Conservation (phyloP, 2,329 filamentous ascomycete genomes). For the Cordyceps cateniannulata region DNA sequence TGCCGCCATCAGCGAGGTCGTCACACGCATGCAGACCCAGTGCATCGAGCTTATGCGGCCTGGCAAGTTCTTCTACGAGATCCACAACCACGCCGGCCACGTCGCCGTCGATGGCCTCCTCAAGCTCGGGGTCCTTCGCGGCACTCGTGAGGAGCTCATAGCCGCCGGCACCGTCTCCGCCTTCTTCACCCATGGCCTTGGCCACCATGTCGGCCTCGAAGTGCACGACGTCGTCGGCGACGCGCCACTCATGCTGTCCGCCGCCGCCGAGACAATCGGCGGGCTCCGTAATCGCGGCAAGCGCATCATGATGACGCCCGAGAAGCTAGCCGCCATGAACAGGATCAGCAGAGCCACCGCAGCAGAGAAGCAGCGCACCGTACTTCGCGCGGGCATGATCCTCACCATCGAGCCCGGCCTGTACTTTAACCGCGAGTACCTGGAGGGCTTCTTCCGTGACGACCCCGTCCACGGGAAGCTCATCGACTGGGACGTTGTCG, state of each 20-base stretch:
- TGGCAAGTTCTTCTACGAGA: slow-evolving; percentile 61
- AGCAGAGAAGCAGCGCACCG: slow-evolving; percentile 29
- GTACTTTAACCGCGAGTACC: slow-evolving; percentile 70
- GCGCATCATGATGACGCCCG: slow-evolving; percentile 33
- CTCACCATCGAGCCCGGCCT: slow-evolving; percentile 76
- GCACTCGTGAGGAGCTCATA: slow-evolving; percentile 51
- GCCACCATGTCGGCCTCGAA: slow-evolving; percentile 60
- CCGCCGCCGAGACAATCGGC: slow-evolving; percentile 18
- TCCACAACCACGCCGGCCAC: slow-evolving; percentile 66
- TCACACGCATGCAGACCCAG: slow-evolving; percentile 72
- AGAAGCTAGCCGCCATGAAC: slow-evolving; percentile 25
- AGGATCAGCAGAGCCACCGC: slow-evolving; percentile 18
- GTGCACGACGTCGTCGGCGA: slow-evolving; percentile 51
- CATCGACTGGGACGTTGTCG: slow-evolving; percentile 59
- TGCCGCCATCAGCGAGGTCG: slow-evolving; percentile 67
- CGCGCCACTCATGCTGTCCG: slow-evolving; percentile 26
- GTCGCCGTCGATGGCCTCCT: slow-evolving; percentile 68
- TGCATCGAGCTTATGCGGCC: slow-evolving; percentile 65
- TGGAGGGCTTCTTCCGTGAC: slow-evolving; percentile 61
- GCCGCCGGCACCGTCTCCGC: slow-evolving; percentile 47
- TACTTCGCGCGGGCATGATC: slow-evolving; percentile 56
- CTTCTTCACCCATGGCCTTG: slow-evolving; percentile 61
- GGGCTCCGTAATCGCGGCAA: slow-evolving; percentile 30
- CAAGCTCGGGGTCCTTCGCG: slow-evolving; percentile 63
- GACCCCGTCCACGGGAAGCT: slow-evolving; percentile 52